These are phyloP conservation scores for Globisporangium parvum DNA, from an alignment of 352 stramenopile species.

Conservation along the genomic window DNA sequence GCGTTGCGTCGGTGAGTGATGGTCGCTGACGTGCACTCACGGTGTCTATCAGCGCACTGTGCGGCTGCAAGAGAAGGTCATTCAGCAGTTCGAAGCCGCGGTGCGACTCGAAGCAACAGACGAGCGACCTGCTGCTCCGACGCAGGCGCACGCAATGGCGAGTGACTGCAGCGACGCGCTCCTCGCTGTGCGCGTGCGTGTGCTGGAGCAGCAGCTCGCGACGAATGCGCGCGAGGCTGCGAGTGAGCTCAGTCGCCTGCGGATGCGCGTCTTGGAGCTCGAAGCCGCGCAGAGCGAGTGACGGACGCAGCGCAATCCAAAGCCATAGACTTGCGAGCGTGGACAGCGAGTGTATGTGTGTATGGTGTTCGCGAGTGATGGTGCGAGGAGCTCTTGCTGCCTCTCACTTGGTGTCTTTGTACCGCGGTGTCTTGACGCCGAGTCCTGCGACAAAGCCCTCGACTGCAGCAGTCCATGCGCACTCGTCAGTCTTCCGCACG, in stretches of 20 bases:
- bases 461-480: conserved; percentile 16
- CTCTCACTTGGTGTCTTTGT: conserved; percentile 44
- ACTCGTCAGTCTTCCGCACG: background rate
- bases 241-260: conserved; percentile 49
- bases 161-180: conserved; percentile 10
- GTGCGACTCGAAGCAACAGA: conserved; percentile 30
- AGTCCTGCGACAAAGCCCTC: conserved; percentile 80
- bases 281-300: conserved; percentile 15
- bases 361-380: background rate
- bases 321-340: background rate
- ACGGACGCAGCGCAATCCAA: background rate
- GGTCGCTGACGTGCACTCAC: background rate
- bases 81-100: conserved; percentile 65
- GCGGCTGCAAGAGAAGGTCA: conserved; percentile 75
- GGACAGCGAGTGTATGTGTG: background rate
- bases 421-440: conserved; percentile 64
- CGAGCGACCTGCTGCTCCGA: background rate
- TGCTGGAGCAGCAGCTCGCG: conserved; percentile 65
- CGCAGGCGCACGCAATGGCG: background rate
- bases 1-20: background rate
- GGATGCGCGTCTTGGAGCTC: conserved; percentile 60
- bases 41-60: conserved; percentile 45
- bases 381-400: background rate
- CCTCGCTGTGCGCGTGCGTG: conserved; percentile 43
- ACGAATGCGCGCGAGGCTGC: conserved; percentile 55